These are phyloP conservation scores for Helianthus annuus DNA, from an alignment of 129 eudicot genomes.

Conservation along the genomic window HanXRQr2.0-SUNRISE NC_035443.2:5911909-5912408, in stretches of 20 bases:
- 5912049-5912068: slow-evolving; percentile 1
- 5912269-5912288: too few relatives aligned
- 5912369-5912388: too few relatives aligned
- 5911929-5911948: neutral
- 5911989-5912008: neutral
- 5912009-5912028: neutral
- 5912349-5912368: too few relatives aligned
- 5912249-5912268: neutral
- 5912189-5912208: neutral
- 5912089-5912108: neutral
- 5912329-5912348: too few relatives aligned
- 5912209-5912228: too few relatives aligned
- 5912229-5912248: neutral
- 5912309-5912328: too few relatives aligned
- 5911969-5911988: neutral
- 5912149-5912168: neutral
- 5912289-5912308: too few relatives aligned
- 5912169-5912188: too few relatives aligned
- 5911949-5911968: neutral
- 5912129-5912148: neutral
- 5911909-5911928: slow-evolving; percentile 5
- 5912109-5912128: neutral
- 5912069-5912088: neutral
- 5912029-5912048: neutral
- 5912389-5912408: too few relatives aligned